phyloP scores from a whole-genome alignment of 306 rosid species.

The Prunus mira region DNA sequence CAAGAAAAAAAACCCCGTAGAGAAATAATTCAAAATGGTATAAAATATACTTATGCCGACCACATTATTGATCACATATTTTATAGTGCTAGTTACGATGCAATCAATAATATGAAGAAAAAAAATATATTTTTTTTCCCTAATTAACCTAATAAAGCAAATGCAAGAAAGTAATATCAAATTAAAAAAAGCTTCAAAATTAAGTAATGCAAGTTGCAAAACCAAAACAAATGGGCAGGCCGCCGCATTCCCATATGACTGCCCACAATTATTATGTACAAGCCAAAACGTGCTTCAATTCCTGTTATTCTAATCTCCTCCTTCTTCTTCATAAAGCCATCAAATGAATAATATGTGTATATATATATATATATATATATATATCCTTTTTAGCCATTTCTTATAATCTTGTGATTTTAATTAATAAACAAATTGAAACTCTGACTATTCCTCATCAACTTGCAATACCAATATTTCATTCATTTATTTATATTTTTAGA shows the following conservation, averaged over 20 bases:
- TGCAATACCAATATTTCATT: not conserved
- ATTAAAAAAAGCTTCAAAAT: too few relatives aligned
- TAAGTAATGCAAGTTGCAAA: not conserved
- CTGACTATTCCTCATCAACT: not conserved
- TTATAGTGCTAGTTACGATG: too few relatives aligned
- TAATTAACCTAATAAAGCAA: not conserved
- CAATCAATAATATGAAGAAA: too few relatives aligned
- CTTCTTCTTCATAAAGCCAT: too few relatives aligned
- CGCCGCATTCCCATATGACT: not conserved
- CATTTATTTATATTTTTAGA: not conserved
- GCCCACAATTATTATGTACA: not conserved
- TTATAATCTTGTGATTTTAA: not conserved
- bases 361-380: not conserved
- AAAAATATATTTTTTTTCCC: too few relatives aligned
- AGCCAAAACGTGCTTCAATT: conserved; percentile 18
- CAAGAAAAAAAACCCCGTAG: too few relatives aligned
- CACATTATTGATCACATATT: too few relatives aligned
- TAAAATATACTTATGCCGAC: too few relatives aligned
- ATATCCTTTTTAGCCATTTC: too few relatives aligned
- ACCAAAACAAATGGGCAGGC: not conserved
- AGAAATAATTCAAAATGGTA: too few relatives aligned
- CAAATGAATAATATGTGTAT: too few relatives aligned
- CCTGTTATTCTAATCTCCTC: not conserved
- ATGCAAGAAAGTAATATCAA: not conserved
- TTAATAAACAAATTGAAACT: not conserved